A percentile compares a stretch with the other conserved stretches of the same genome.
Conservation (phyloP, 257 asterid genomes). For the Gentiana dahurica region DNA sequence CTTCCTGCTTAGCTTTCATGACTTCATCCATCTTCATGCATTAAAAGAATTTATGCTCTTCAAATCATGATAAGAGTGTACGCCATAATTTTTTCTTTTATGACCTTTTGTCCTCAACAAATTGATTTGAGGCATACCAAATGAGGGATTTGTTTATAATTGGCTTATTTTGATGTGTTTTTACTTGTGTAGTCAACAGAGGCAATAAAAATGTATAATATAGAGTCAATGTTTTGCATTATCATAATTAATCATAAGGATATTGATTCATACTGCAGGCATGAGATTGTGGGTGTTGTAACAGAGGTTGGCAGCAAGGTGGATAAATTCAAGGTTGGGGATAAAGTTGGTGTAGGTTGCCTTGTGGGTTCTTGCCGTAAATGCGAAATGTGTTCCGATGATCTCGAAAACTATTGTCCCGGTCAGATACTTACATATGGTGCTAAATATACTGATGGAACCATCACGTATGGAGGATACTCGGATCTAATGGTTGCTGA, state of each 20-base stretch:
- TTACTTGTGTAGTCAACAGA: too few relatives aligned
- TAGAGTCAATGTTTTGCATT: too few relatives aligned
- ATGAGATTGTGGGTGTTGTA: slow-evolving; percentile 11
- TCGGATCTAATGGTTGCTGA: slow-evolving; percentile 40
- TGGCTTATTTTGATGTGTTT: too few relatives aligned
- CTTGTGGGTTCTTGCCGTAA: slow-evolving; percentile 1
- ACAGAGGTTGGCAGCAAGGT: slow-evolving; percentile 10
- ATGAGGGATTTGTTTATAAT: too few relatives aligned
- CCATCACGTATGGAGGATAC: slow-evolving; percentile 51
- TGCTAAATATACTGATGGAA: slow-evolving; percentile 19
- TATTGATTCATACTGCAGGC: slow-evolving; percentile 1
- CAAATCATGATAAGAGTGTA: too few relatives aligned
- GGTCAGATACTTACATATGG: slow-evolving; percentile 25
- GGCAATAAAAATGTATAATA: too few relatives aligned
- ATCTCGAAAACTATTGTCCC: slow-evolving; percentile 28
- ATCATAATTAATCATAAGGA: neutral
- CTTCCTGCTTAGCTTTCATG: too few relatives aligned
- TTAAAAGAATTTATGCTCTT: too few relatives aligned
- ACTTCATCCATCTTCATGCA: too few relatives aligned
- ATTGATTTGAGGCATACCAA: too few relatives aligned
- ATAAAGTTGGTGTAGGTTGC: slow-evolving; percentile 14
- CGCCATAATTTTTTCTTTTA: too few relatives aligned
- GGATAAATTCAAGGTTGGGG: slow-evolving; percentile 7
- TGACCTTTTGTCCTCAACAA: too few relatives aligned
- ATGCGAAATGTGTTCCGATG: slow-evolving; percentile 3